Conservation (phyloP, 805 yeast genomes). For the Ogataea zsoltii region DNA sequence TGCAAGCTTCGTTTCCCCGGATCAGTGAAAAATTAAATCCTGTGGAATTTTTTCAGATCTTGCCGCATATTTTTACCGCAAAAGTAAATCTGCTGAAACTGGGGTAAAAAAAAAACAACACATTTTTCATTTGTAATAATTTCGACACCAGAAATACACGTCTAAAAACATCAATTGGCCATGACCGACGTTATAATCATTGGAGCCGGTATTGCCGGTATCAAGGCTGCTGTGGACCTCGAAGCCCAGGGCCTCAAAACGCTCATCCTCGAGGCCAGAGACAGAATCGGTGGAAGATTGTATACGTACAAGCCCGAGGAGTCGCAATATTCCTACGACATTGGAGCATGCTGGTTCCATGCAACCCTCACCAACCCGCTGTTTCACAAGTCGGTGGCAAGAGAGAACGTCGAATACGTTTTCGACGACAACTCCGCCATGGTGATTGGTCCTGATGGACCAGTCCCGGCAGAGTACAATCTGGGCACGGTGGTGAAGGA, state of each 20-base stretch:
- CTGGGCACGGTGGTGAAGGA: conserved; percentile 36
- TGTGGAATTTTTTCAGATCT: too few relatives aligned
- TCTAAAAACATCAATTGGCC: not conserved
- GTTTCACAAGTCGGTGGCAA: conserved; percentile 32
- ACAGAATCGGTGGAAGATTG: conserved; percentile 48
- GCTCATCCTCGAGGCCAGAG: conserved; percentile 47
- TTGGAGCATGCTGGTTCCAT: conserved; percentile 60
- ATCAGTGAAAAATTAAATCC: too few relatives aligned
- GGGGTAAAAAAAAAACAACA: not conserved
- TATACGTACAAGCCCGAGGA: conserved; percentile 30
- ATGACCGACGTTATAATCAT: conserved; percentile 38
- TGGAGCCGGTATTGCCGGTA: conserved; percentile 56
- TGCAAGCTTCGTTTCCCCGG: too few relatives aligned
- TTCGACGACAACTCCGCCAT: conserved; percentile 38
- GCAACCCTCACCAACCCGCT: conserved; percentile 44
- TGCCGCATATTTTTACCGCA: too few relatives aligned
- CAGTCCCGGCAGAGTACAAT: conserved; percentile 28
- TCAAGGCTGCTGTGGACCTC: conserved; percentile 47
- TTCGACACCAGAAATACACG: not conserved
- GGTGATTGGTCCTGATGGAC: conserved; percentile 29
- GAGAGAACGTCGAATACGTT: conserved; percentile 25
- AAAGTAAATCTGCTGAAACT: not conserved
- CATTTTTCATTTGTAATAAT: too few relatives aligned
- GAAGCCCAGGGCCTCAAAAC: conserved; percentile 35
- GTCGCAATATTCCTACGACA: conserved; percentile 37